These are phyloP conservation scores for Corymbia citriodora DNA, from an alignment of 441 rosid species.

Conservation along the genomic window DNA sequence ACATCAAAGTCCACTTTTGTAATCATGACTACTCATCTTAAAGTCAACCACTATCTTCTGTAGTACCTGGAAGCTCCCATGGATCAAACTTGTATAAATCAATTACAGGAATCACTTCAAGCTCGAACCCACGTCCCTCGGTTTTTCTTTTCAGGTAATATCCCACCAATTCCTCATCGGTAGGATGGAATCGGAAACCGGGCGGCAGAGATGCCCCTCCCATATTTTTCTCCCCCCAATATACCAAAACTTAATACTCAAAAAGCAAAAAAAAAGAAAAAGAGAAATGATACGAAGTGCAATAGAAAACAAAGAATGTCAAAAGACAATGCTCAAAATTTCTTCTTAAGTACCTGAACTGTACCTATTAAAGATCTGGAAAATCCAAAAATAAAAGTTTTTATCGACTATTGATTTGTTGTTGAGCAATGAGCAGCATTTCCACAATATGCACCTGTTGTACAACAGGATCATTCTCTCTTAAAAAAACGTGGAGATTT, in stretches of 20 bases:
- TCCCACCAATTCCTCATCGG: conserved; percentile 14
- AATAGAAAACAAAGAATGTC: background rate
- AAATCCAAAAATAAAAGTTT: conserved; percentile 14
- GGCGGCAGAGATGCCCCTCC: conserved; percentile 11
- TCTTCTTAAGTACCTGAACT: background rate
- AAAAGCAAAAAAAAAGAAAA: background rate
- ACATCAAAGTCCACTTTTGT: background rate
- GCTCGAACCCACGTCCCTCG: conserved; percentile 9
- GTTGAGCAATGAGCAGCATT: background rate
- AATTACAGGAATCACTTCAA: conserved; percentile 12
- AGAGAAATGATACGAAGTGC: background rate
- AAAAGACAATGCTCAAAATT: background rate
- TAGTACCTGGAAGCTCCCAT: conserved; percentile 18
- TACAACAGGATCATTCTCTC: conserved; percentile 1
- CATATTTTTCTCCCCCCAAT: background rate
- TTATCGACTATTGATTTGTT: conserved; percentile 3
- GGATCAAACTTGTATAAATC: conserved; percentile 17
- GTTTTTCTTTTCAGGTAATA: conserved; percentile 10
- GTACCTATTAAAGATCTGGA: conserved; percentile 12
- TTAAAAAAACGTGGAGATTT: background rate
- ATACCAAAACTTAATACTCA: background rate
- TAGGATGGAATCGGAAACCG: conserved; percentile 15
- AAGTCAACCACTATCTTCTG: background rate
- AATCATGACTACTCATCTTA: background rate
- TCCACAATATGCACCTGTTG: background rate